Evolutionary conservation across 495 filamentous ascomycete species (phyloP).

Genomic region (Cenococcum geophilum): DNA sequence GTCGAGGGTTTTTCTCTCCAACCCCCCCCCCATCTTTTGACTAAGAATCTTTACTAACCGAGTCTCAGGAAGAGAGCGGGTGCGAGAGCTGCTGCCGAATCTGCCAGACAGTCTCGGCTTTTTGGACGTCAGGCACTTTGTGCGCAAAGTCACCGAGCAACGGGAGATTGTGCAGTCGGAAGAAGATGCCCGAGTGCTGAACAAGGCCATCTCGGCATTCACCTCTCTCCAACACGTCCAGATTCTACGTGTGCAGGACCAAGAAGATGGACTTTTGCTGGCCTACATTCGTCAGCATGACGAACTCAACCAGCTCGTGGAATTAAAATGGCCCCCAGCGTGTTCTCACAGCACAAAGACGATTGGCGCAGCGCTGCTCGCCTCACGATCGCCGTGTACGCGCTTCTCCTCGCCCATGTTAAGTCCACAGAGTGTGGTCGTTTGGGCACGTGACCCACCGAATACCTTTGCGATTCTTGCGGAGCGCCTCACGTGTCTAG

Average conservation of each 20-base stretch:
- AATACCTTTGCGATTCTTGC: slow-evolving; percentile 48
- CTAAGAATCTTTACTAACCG: slow-evolving; percentile 20
- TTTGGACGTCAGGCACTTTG: slow-evolving; percentile 39
- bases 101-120: slow-evolving; percentile 28
- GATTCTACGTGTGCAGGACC: slow-evolving; percentile 57
- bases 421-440: slow-evolving; percentile 52
- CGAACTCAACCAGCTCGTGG: slow-evolving; percentile 35
- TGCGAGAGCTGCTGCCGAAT: slow-evolving; percentile 33
- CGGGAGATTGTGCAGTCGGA: slow-evolving; percentile 38
- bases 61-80: slow-evolving; percentile 35
- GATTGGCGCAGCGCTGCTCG: slow-evolving; percentile 51
- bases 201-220: slow-evolving; percentile 52
- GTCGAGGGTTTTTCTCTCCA: slow-evolving; percentile 34
- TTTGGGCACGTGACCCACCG: slow-evolving; percentile 45
- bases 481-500: slow-evolving; percentile 47
- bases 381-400: slow-evolving; percentile 49
- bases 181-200: slow-evolving; percentile 46
- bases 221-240: slow-evolving; percentile 59
- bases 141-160: slow-evolving; percentile 43
- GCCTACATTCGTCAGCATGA: slow-evolving; percentile 40
- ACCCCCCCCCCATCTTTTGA: slow-evolving; percentile 15
- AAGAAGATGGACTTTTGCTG: slow-evolving; percentile 50
- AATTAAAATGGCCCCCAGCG: slow-evolving; percentile 57
- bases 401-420: slow-evolving; percentile 61
- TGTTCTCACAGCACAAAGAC: slow-evolving; percentile 57